These are phyloP conservation scores for Petasospora fabianii DNA, from an alignment of 1,139 yeast genomes.

Conservation along the genomic window DNA sequence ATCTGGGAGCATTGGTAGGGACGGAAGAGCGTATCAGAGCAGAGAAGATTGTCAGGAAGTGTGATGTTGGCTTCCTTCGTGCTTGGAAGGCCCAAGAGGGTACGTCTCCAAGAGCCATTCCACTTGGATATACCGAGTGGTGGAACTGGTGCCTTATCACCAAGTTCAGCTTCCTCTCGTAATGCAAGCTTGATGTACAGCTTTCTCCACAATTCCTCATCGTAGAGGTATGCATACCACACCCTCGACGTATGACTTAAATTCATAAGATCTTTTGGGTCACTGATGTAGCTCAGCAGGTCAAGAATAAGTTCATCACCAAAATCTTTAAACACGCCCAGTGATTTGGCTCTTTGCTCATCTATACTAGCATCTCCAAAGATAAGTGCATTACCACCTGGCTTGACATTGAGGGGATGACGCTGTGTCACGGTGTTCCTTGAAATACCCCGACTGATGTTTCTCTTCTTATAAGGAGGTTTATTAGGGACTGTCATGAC, in stretches of 20 bases:
- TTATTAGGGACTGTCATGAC: constrained; percentile 15
- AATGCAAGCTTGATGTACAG: constrained; percentile 37
- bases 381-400: constrained; percentile 56
- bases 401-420: constrained; percentile 76
- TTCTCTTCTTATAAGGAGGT: constrained; percentile 17
- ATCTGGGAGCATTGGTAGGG: constrained; percentile 79
- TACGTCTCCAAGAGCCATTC: constrained; percentile 78
- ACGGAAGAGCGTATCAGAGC: constrained; percentile 65
- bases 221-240: constrained; percentile 67
- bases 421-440: constrained; percentile 29
- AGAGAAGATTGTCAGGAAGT: constrained; percentile 36
- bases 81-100: constrained; percentile 43
- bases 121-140: constrained; percentile 40
- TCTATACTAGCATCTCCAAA: constrained; percentile 22
- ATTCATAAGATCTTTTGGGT: constrained; percentile 42
- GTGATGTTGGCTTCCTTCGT: constrained; percentile 40
- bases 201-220: constrained; percentile 77
- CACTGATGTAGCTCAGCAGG: constrained; percentile 43
- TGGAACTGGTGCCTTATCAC: constrained; percentile 13
- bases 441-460: constrained; percentile 21
- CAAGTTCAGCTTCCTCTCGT: constrained; percentile 18
- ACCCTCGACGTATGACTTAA: constrained; percentile 59
- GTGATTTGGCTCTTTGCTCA: constrained; percentile 25
- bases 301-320: constrained; percentile 58
- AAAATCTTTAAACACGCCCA: constrained; percentile 49